Evolutionary conservation across 1,284 basidiomycete genomes (phyloP).

Genomic region (Rhodotorula sp.): DNA sequence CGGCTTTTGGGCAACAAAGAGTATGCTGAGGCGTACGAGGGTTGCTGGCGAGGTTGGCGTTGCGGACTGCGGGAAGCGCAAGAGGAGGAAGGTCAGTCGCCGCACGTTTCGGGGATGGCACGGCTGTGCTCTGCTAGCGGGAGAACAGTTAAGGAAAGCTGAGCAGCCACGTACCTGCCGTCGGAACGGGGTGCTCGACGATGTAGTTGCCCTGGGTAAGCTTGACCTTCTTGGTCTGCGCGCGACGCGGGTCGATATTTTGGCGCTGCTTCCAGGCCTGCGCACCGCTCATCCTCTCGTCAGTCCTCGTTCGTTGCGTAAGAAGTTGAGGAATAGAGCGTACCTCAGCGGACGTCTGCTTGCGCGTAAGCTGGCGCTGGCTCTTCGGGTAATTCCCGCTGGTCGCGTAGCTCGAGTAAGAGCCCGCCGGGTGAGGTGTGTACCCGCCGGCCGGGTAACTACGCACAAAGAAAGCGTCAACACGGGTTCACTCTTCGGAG

Average conservation of each 20-base stretch:
- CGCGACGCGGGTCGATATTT: constrained; percentile 49
- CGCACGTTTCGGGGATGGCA: too few relatives aligned
- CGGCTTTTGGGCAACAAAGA: neutral
- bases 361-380: constrained; percentile 17
- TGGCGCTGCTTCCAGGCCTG: constrained; percentile 45
- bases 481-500: neutral
- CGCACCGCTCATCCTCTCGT: neutral
- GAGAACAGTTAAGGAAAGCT: neutral
- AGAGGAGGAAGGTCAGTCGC: too few relatives aligned
- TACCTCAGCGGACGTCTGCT: constrained; percentile 35
- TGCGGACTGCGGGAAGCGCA: constrained; percentile 49
- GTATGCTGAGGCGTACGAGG: constrained; percentile 27
- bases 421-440: constrained; percentile 18
- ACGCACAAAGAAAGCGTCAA: neutral
- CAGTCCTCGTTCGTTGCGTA: neutral
- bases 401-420: constrained; percentile 10
- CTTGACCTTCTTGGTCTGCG: constrained; percentile 73
- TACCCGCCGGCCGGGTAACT: constrained; percentile 19
- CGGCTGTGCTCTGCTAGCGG: too few relatives aligned
- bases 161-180: constrained; percentile 14
- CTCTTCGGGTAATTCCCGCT: neutral
- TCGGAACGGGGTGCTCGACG: constrained; percentile 61
- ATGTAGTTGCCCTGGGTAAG: constrained; percentile 88
- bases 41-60: constrained; percentile 56
- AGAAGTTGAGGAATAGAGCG: neutral